Evolutionary conservation across 2,329 filamentous ascomycete genomes (phyloP), one percentile per base, ranked within the genome.

Genomic region (Paraphaeosphaeria minitans): DNA sequence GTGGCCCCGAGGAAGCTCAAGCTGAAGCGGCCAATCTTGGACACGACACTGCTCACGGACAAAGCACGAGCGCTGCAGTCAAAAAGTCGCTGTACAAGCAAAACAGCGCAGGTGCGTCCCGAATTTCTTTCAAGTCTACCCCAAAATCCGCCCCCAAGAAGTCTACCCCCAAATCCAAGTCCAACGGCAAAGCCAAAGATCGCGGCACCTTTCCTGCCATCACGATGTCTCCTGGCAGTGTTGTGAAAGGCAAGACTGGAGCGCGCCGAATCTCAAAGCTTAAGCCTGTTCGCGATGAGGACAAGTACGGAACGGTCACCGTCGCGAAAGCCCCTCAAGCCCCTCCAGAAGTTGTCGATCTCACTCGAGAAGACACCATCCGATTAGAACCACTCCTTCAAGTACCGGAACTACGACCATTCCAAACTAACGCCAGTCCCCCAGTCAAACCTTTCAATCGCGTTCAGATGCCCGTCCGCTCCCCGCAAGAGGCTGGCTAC

Each of bases 401-500:
- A 31, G 22, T 13, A 29, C 24, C 33, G 12, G 29, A 22, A 22
- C 19, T 21, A 39, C 13, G 9, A 51, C 19, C 35, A 27, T 3
- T 8, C 13, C 33, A 51, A 29, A 54, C 64, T 68, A 63, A 74
- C 49, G 22, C 22, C 21, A 7, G 12, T 9, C 13, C 52, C 9
- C 12, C 63, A 73, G 73, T 72, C 24, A 73, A 76, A 64, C 66
- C 68, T 7, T 78, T 77, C 57, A 35, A 58, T 27, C 74, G 75
- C n/a, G 71, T 58, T 19, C 56, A 65, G 2, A 16, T 77, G 2
- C 70, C 74, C 22, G 51, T 74, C 19, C 68, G 70, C 31, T 64
- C 70, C 4, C 68, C 70, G 12, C 51, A 72, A 27, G 67, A 72
- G 33, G 65, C 68, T 41, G 59, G 68, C 48, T 61, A 65, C 53